These are phyloP conservation scores for Tetraselmis striata DNA, from an alignment of 139 green algal genomes.

Conservation along the genomic window DNA sequence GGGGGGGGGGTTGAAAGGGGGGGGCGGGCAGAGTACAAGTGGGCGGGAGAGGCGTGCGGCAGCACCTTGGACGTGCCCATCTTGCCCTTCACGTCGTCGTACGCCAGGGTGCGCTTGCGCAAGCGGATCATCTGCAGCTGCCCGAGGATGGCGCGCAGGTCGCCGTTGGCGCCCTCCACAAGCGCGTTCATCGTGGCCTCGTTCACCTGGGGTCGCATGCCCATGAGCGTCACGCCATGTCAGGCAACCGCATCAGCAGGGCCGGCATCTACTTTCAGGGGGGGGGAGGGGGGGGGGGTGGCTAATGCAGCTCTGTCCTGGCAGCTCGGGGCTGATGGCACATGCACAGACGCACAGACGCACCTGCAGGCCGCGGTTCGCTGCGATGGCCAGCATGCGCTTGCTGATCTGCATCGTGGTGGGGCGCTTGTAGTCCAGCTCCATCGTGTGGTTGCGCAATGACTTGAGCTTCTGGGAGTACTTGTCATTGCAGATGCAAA, in stretches of 20 bases:
- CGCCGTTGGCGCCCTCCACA: constrained; percentile 66
- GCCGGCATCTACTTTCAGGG: no score
- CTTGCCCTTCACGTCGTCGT: constrained; percentile 63
- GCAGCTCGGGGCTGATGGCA: no score
- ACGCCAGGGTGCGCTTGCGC: constrained; percentile 48
- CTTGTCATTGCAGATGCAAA: constrained; percentile 99
- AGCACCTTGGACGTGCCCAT: constrained; percentile 46
- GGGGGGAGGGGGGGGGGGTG: no score
- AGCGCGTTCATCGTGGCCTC: constrained; percentile 74
- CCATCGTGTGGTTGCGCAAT: constrained; percentile 79
- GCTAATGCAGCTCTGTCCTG: no score
- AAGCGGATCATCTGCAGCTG: constrained; percentile 88
- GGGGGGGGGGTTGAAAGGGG: no score
- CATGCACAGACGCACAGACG: no score
- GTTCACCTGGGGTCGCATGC: constrained; percentile 22
- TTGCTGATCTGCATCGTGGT: constrained; percentile 72
- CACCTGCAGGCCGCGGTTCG: background rate
- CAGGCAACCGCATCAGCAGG: no score
- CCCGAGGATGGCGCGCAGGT: constrained; percentile 88
- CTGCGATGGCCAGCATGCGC: constrained; percentile 61
- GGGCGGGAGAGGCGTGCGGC: background rate
- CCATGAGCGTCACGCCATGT: no score
- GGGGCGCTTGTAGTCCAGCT: constrained; percentile 79
- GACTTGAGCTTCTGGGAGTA: constrained; percentile 86
- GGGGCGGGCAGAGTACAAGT: no score